Base-by-base conservation (phyloP, 805 yeast genomes). In the Saccharomyces kudriavzevii region DNA sequence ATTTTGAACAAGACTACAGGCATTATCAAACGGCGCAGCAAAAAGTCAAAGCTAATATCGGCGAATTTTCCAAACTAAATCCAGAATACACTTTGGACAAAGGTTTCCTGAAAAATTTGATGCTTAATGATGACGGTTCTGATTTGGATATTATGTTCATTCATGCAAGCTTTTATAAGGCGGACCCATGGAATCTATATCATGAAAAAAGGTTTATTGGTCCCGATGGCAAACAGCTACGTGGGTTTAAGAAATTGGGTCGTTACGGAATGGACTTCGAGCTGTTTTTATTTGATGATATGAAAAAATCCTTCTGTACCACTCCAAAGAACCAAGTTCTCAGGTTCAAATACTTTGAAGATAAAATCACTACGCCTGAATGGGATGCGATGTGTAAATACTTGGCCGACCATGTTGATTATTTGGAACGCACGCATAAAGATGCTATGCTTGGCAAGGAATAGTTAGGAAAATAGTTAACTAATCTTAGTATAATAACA, bases 1-100 rank as follows among this genome's bases (percentile, higher is more conserved):
- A 80, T 60, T 67, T 67, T 45, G 65, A 62, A 17, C 78, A 76
- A 51, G 91, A 85, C 65, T 81, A 73, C 47, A 54, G 57, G 27
- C 58, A 54, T 25, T 55, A 62, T 53, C 45, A 47, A 45, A 52
- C 50, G 28, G 67, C 61, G 4, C 48, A 52, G 17, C 45, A 45
- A 2, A 52, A 55, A 35, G 58, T 59, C 14, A 24, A 50, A 10
- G 48, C 52, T 17, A 46, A 61, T 25, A 27, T 22, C 4, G 50
- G 53, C 0, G 48, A 57, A 9, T 57, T 51, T 29, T 40, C 56
- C 10, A 40, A 50, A 11, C 62, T 46, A 40, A 58, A 63, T 30
- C 49, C 55, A 30, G 50, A 51, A n/a, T 61, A 62, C 45, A 48
- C 49, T 31, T 50, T 54, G 11, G 56, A 56, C 17, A 53, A 31